Base-by-base conservation (phyloP, 208 protist species). In the Trypanosoma brucei region DNA sequence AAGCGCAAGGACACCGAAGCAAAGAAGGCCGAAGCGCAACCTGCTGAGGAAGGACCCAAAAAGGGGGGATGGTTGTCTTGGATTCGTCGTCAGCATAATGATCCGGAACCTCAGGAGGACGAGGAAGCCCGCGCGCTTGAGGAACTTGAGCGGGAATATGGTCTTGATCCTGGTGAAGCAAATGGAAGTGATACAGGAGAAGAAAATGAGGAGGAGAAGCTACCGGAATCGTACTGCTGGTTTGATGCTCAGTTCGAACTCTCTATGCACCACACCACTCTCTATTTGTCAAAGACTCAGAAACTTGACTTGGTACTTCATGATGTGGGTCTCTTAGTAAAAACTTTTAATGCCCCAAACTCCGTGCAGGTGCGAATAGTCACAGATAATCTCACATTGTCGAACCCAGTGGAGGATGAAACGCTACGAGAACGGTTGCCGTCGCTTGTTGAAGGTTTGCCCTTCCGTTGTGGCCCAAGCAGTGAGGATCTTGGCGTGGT, bases 141-240 rank as follows among this genome's bases (percentile, higher is more conserved):
- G 13, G 66, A 76, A 14, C 63, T 94, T n/a, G 78, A 84, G 59
- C 56, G 60, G 2, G 78, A 84, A 50, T 94, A 92, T 63, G 88
- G 85, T 46, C 81, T 94, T 46, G 78, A 71, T 39, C 60, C 68
- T 8, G 65, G 72, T 2, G 72, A 85, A 48, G 44, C 68, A 4
- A 78, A 72, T 31, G 72, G 68, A 4, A 62, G 61, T 14, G 68
- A 76, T 14, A 52, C 45, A 9, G 65, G 44, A 33, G 52, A 44
- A 14, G 59, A 44, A 45, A 72, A 68, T 46, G 55, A 46, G 22
- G 44, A 58, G n/a, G 30, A 14, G 8, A 49, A 67, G 6, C 75
- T 95, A 8, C 86, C 89, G 3, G 68, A 79, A 34, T 78, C 64
- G 11, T 93, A 93, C 68, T 79, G 72, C 57, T 91, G 85, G 86